Base-by-base conservation (phyloP, 108 stramenopile species). In the Ochromonas danica region DNA sequence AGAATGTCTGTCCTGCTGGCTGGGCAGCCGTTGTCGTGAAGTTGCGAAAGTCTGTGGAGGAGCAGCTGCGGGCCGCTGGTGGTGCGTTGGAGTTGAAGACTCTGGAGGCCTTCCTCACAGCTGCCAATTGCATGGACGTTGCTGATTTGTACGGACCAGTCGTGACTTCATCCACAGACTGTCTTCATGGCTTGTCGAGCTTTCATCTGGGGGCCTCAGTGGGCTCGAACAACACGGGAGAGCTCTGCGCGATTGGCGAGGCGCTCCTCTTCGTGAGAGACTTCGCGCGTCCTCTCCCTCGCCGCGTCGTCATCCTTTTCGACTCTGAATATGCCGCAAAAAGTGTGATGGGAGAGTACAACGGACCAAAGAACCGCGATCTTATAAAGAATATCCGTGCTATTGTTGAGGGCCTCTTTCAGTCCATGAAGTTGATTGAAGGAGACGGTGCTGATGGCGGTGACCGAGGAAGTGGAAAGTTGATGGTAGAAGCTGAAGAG, bases 151-250 rank as follows among this genome's bases (percentile, higher is more conserved):
- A 17, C 51, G 51, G 51, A 10, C 51, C 51, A 22, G 51, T 57
- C 17, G 51, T 57, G 17, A 17, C 17, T 10, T 57, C 51, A 10
- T n/a, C n/a, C n/a, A n/a, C n/a, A n/a, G n/a, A n/a, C n/a, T n/a
- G n/a, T n/a, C n/a, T n/a, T n/a, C n/a, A n/a, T n/a, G n/a, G n/a
- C n/a, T n/a, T n/a, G n/a, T n/a, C n/a, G n/a, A n/a, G n/a, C n/a
- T n/a, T n/a, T n/a, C 51, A 57, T 22, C 51, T 57, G 17, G 51
- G 51, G 17, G 51, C 51, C 51, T 10, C 17, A 10, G 51, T 57
- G 10, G 67, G 67, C 40, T 70, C 67, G 67, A 70, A 70, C 40
- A 70, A 70, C 67, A 70, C 67, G 17, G 67, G 39, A 10, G 67
- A 70, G 40, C 67, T 70, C 36, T 40, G 17, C 39, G 67, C 14